phyloP scores from a whole-genome alignment of 1,284 basidiomycete species.

The Pseudozyma sp. region DNA sequence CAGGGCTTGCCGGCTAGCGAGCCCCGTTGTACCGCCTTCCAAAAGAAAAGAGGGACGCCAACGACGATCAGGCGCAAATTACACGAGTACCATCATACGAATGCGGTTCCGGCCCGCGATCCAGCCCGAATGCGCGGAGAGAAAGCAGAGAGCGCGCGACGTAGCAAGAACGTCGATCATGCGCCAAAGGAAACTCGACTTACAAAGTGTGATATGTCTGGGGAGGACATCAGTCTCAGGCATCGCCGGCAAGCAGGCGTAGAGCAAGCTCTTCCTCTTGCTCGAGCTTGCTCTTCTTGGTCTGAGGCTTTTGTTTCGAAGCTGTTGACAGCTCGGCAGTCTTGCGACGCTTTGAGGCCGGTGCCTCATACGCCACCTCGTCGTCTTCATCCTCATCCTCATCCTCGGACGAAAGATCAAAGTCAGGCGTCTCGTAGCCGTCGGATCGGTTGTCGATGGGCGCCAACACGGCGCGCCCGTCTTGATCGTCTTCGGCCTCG shows the following conservation, averaged over 20 bases:
- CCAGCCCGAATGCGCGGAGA: not conserved
- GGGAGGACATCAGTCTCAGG: constrained; percentile 1
- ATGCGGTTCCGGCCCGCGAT: not conserved
- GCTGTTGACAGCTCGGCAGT: not conserved
- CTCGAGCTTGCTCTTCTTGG: constrained; percentile 50
- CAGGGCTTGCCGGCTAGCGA: constrained; percentile 63
- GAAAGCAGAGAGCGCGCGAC: too few species aligned
- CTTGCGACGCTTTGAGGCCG: constrained; percentile 35
- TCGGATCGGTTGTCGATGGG: constrained; percentile 55
- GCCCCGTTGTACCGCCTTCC: constrained; percentile 50
- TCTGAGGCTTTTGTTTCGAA: constrained; percentile 1
- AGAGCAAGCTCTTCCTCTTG: constrained; percentile 52
- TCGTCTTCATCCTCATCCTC: constrained; percentile 3
- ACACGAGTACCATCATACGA: constrained; percentile 62
- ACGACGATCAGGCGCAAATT: constrained; percentile 62
- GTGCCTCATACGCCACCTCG: constrained; percentile 18
- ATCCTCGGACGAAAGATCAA: constrained; percentile 46
- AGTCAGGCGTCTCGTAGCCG: constrained; percentile 64
- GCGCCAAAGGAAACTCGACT: constrained; percentile 1
- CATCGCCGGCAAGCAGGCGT: constrained; percentile 49
- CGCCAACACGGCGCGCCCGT: constrained; percentile 50
- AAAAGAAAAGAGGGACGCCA: constrained; percentile 32
- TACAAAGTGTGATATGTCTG: constrained; percentile 3
- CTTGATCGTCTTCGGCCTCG: constrained; percentile 15
- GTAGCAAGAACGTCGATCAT: too few species aligned